Evolutionary conservation across 495 filamentous ascomycete species (phyloP), one percentile per base, ranked within the genome.

Genomic region (Xylaria palmicola): DNA sequence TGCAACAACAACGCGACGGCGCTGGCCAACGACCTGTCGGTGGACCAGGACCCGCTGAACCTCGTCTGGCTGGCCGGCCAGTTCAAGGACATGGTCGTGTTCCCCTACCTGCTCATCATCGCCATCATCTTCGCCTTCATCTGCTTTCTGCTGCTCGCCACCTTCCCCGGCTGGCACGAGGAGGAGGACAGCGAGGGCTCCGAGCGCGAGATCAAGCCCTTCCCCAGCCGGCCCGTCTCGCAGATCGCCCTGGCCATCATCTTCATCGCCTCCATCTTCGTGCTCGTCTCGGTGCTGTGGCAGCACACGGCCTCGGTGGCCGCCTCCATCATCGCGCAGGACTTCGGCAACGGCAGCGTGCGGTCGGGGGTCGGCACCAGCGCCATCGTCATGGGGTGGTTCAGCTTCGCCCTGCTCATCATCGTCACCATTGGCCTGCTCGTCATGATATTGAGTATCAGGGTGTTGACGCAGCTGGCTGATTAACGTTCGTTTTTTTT

Each of bases 321-420:
- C 6, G 93, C 93, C 13, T 90, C 90, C 59, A 91, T 93, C 44
- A 90, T 97, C 60, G 92, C 91, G 0, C 92, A 96, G 74, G 92
- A 96, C 68, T 82, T 98, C 65, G 93, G 89, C n/a, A 98, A 98
- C 74, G 93, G 93, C 17, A 92, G 88, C 66, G 90, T 98, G 15
- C 81, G 85, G 73, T 90, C 88, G 53, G 93, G 93, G 13, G 92
- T 98, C 39, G 93, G 93, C 2, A 90, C 90, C 5, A 90, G 87
- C 3, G 93, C 93, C 9, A 98, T 98, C 91, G 89, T 97, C 29
- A 81, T 98, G 66, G 93, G 93, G 26, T 98, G 93, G 93, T 97
- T 98, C 73, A 90, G 91, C 13, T 98, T 98, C 68, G 90, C 88
- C 32, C 69, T 97, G 59, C 79, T 98, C 62, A 93, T 97, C 56